Conservation (phyloP, 2,329 filamentous ascomycete genomes). For the Apiospora phragmitis region DNA sequence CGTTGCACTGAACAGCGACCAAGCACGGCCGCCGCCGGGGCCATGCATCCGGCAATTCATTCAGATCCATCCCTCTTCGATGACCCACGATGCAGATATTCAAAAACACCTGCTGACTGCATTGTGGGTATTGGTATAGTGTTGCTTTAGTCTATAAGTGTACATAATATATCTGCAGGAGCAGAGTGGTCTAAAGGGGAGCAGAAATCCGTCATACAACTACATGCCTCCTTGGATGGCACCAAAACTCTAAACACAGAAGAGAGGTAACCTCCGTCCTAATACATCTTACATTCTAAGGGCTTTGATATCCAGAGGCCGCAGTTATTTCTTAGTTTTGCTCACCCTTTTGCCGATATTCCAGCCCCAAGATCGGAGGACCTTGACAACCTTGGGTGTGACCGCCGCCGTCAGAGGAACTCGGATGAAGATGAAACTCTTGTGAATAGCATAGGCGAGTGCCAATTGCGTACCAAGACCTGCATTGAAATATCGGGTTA, state of each 20-base stretch:
- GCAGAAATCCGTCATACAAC: background rate
- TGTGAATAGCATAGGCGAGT: constrained; percentile 95
- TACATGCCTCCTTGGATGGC: background rate
- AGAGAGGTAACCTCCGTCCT: background rate
- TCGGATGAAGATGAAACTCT: constrained; percentile 95
- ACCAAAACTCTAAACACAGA: background rate
- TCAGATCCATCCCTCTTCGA: background rate
- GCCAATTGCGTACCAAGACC: constrained; percentile 79
- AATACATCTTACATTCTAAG: background rate
- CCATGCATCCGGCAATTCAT: background rate
- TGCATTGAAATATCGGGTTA: constrained; percentile 28
- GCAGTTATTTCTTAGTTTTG: constrained; percentile 19
- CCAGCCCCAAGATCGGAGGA: constrained; percentile 86
- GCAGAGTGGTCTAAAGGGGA: constrained; percentile 6
- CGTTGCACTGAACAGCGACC: background rate
- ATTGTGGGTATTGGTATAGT: background rate
- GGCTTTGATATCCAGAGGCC: background rate
- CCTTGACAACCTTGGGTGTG: constrained; percentile 91
- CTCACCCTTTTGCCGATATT: constrained; percentile 76
- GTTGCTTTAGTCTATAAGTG: constrained; percentile 7
- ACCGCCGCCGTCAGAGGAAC: constrained; percentile 89
- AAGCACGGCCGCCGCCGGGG: background rate
- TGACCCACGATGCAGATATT: background rate
- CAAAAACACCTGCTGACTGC: background rate
- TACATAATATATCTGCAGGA: constrained; percentile 6